These are phyloP conservation scores for Diaporthe sp. DNA, from an alignment of 2,329 filamentous ascomycete species.

Conservation along the genomic window DNA sequence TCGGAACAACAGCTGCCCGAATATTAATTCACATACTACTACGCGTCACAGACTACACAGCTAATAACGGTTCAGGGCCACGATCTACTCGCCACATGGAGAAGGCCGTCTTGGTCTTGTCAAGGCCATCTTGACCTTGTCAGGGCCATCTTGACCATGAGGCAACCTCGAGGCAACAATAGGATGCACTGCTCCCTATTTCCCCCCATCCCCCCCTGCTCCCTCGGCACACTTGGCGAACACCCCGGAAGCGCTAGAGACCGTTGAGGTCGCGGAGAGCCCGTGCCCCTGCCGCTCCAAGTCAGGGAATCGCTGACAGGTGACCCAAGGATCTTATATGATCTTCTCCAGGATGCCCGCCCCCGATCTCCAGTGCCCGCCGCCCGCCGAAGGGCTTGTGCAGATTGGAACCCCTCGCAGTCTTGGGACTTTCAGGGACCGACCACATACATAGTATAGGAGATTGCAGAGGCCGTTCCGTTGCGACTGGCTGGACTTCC, in stretches of 20 bases:
- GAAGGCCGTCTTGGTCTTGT: not conserved
- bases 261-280: slow-evolving; percentile 18
- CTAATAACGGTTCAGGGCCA: too few species aligned
- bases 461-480: not conserved
- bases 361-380: slow-evolving; percentile 4
- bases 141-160: not conserved
- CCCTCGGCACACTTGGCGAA: slow-evolving; percentile 16
- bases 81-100: slow-evolving; percentile 1
- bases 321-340: not conserved
- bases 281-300: not conserved
- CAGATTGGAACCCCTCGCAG: not conserved
- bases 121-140: not conserved
- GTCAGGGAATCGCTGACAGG: slow-evolving; percentile 5
- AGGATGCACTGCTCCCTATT: not conserved
- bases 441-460: not conserved
- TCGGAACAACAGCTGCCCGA: not conserved
- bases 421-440: not conserved
- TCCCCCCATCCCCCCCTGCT: not conserved
- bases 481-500: not conserved
- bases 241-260: slow-evolving; percentile 15
- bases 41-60: not conserved
- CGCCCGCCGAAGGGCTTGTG: not conserved
- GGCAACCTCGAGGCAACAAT: too few species aligned
- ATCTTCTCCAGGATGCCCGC: slow-evolving; percentile 25
- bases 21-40: not conserved